phyloP scores from a whole-genome alignment of 2,329 filamentous ascomycete species.

The Canariomyces notabilis region DNA sequence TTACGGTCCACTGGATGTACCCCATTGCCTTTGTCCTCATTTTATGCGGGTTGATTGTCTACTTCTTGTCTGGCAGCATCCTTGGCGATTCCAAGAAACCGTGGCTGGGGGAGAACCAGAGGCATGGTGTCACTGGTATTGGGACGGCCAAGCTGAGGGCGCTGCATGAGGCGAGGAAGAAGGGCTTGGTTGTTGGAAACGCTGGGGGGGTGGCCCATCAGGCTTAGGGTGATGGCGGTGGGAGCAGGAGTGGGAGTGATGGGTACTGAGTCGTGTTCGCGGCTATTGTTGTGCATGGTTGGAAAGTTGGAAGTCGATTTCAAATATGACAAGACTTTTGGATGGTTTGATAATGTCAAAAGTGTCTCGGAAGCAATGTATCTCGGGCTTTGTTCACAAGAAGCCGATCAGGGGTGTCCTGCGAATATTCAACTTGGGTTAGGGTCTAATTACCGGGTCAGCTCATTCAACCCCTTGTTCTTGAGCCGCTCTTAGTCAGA shows the following conservation, averaged over 20 bases:
- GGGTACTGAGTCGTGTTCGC: too few species aligned
- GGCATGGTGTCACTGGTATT: conserved; percentile 70
- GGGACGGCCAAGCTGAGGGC: conserved; percentile 81
- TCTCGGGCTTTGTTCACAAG: too few species aligned
- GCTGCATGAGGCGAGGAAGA: conserved; percentile 50
- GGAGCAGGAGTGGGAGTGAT: background rate
- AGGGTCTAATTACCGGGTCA: too few species aligned
- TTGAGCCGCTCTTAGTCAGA: too few species aligned
- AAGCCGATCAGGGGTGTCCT: too few species aligned
- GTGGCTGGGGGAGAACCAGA: conserved; percentile 86
- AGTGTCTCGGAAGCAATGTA: too few species aligned
- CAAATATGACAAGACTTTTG: too few species aligned
- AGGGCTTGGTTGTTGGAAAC: conserved; percentile 26
- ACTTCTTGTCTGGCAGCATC: conserved; percentile 78
- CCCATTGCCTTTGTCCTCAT: conserved; percentile 94
- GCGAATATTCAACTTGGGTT: too few species aligned
- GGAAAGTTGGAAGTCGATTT: too few species aligned
- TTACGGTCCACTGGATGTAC: conserved; percentile 81
- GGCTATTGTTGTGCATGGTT: too few species aligned
- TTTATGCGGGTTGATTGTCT: conserved; percentile 76
- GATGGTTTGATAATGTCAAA: too few species aligned
- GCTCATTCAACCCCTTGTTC: too few species aligned
- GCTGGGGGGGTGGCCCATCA: conserved; percentile 19
- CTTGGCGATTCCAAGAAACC: conserved; percentile 90
- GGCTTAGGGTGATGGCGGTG: conserved; percentile 41